Conservation (phyloP, 805 yeast genomes). For the Komagataella mondaviorum region DNA sequence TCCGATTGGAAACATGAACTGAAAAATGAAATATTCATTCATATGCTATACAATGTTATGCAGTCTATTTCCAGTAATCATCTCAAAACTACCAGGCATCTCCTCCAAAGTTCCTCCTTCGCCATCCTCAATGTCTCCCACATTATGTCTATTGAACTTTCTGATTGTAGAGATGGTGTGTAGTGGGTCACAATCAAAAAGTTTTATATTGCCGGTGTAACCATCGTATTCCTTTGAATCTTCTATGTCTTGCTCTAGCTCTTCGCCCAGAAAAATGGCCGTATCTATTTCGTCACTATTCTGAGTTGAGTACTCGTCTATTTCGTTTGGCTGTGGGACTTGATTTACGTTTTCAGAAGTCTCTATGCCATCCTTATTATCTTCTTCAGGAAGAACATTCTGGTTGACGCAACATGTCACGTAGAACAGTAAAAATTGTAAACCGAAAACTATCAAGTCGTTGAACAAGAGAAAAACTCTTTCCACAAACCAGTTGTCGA, state of each 20-base stretch:
- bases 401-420: constrained; percentile 17
- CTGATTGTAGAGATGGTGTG: constrained; percentile 12
- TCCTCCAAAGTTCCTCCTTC: neutral
- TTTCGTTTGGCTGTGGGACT: constrained; percentile 8
- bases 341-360: neutral
- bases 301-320: constrained; percentile 4
- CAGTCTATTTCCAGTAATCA: neutral
- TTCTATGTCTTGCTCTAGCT: constrained; percentile 7
- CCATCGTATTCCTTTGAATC: constrained; percentile 22
- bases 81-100: constrained; percentile 1
- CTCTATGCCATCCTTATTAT: constrained; percentile 7
- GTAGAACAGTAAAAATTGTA: constrained; percentile 17
- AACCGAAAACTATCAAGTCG: constrained; percentile 16
- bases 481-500: constrained; percentile 13
- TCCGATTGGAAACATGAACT: constrained; percentile 41
- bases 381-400: constrained; percentile 15
- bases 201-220: constrained; percentile 25
- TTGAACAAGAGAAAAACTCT: constrained; percentile 12
- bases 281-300: constrained; percentile 4
- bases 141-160: constrained; percentile 6
- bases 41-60: neutral
- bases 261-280: constrained; percentile 7
- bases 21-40: neutral
- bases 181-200: constrained; percentile 21
- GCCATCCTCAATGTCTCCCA: neutral